phyloP scores from a whole-genome alignment of 208 protist species.

The Leishmania amazonensis region DNA sequence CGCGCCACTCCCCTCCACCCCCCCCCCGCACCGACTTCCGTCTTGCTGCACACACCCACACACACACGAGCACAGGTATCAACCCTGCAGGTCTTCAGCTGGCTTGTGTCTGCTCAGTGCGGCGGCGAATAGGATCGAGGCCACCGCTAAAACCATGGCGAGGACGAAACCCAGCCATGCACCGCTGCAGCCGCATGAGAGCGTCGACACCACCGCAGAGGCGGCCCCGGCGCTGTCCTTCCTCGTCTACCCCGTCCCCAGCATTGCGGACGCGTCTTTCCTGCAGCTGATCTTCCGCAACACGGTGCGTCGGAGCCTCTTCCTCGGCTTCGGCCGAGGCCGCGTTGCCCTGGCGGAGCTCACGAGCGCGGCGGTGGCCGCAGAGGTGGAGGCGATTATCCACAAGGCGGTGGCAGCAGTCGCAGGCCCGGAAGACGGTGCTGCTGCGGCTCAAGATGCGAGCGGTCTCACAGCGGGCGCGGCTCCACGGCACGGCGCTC shows the following conservation, averaged over 20 bases:
- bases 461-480: background rate
- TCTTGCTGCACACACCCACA: background rate
- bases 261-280: slow-evolving; percentile 72
- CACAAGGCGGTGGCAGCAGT: background rate
- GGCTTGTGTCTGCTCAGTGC: background rate
- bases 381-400: slow-evolving; percentile 30
- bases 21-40: too few species aligned
- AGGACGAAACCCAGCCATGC: background rate
- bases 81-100: background rate
- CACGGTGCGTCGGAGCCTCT: slow-evolving; percentile 53
- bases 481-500: background rate
- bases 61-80: background rate
- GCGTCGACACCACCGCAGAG: background rate
- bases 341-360: slow-evolving; percentile 80
- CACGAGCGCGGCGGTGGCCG: slow-evolving; percentile 17
- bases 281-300: slow-evolving; percentile 61
- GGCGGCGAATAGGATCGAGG: background rate
- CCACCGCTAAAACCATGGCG: background rate
- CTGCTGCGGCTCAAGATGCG: background rate
- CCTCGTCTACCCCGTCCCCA: slow-evolving; percentile 71
- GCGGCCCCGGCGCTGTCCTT: slow-evolving; percentile 31
- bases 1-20: background rate
- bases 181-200: background rate
- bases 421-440: background rate
- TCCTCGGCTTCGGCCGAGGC: slow-evolving; percentile 52